A percentile compares a stretch with the other conserved stretches of the same genome.
phyloP scores from a whole-genome alignment of 345 rosid genomes.

The Camelina laxa region DNA sequence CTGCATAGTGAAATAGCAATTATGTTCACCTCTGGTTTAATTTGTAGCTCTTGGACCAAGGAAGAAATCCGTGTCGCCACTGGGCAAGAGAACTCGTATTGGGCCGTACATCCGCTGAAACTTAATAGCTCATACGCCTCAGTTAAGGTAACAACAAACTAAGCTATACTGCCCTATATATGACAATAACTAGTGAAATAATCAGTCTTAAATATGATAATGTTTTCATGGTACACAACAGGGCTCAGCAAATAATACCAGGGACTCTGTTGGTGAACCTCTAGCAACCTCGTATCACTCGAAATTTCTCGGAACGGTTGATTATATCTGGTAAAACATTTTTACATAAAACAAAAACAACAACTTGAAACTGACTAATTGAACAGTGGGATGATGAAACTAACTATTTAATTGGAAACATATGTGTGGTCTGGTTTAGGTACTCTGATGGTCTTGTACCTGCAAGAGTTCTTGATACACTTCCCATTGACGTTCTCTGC shows the following conservation, averaged over 20 bases:
- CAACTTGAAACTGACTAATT: background rate
- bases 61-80: slow-evolving; percentile 66
- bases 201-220: background rate
- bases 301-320: slow-evolving; percentile 88
- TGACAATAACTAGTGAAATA: slow-evolving; percentile 13
- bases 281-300: slow-evolving; percentile 81
- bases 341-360: background rate
- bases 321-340: slow-evolving; percentile 74
- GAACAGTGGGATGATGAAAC: background rate
- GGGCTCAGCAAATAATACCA: slow-evolving; percentile 58
- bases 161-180: background rate
- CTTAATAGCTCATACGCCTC: slow-evolving; percentile 72
- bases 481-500: slow-evolving; percentile 61
- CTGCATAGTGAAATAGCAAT: background rate
- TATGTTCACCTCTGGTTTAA: background rate
- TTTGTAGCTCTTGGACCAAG: slow-evolving; percentile 53
- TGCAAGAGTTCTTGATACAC: slow-evolving; percentile 73
- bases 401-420: slow-evolving; percentile 10
- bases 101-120: slow-evolving; percentile 65
- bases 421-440: slow-evolving; percentile 47
- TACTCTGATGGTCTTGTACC: slow-evolving; percentile 65
- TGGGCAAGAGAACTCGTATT: slow-evolving; percentile 51
- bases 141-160: slow-evolving; percentile 51
- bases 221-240: slow-evolving; percentile 40
- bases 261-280: slow-evolving; percentile 70